Evolutionary conservation across 306 rosid species (phyloP), one percentile per base, ranked within the genome.

Genomic region (Citrullus colocynthis): DNA sequence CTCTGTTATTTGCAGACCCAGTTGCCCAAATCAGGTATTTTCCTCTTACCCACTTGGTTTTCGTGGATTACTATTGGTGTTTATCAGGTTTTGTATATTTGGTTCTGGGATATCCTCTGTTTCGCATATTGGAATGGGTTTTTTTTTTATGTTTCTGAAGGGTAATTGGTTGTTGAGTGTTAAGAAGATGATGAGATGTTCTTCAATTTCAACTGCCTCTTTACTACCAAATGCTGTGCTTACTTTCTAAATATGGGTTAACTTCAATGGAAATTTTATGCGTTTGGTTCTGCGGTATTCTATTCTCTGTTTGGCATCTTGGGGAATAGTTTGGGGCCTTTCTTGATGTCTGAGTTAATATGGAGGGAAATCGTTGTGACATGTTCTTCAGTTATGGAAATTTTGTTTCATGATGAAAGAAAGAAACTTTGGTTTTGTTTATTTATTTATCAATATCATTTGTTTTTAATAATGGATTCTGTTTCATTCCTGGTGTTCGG

Each of bases 1-100:
- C 81, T 76, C 59, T 80, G 86, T 84, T 74, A 78, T 42, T 28
- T 78, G 48, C 63, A 88, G n/a, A 36, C 81, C 77, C 85, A 75
- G 45, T 81, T 80, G 83, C 75, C 91, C 16, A 83, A 88, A 77
- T 83, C 94, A 82, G 91, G 96, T 90, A 76, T 79, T 75, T 67
- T 78, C 58, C 34, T 24, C 52, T 15, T 30, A 52, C 55, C 63
- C 0, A 58, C 6, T 10, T 58, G 82, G 3, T 16, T 24, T 80
- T 76, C 2, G 16, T 77, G 11, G n/a, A 18, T 7, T 54, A 4
- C 6, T 37, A 32, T 45, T 6, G 15, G 16, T 42, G 20, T 39
- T 37, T 52, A 52, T 60, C 42, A 4, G 74, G 54, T 67, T 41
- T 41, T 16, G 6, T 64, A 10, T n/a, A 16, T 14, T 64, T 34